Evolutionary conservation across 768 basidiomycete genomes (phyloP), one percentile per base, ranked within the genome.

Genomic region (Pleurotus cornucopiae): DNA sequence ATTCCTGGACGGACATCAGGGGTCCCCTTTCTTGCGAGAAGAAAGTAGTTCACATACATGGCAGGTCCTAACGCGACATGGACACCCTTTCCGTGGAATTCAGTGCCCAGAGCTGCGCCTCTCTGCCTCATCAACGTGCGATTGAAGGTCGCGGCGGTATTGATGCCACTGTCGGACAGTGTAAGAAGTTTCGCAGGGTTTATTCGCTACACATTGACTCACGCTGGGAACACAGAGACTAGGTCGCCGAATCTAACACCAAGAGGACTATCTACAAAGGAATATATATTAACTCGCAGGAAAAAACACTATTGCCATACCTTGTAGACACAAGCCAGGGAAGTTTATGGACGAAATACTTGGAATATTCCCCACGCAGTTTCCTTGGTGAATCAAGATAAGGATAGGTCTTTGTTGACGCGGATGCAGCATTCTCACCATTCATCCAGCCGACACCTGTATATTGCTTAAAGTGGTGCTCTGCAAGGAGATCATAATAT

Each of bases 1-100:
- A 59, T 78, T 79, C 76, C 76, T 79, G 57, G 3, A 44, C 43
- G 38, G 56, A 51, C 16, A 39, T 46, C 43, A 26, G 46, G 41
- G n/a, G 9, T n/a, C 18, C 39, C 5, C 23, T 25, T 41, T 11
- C 7, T 18, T 13, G 6, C 11, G 54, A 37, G n/a, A 18, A 11
- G 38, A 54, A 6, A 16, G 38, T 4, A 14, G 23, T 30, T 6
- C 6, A 66, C 72, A 6, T 56, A 76, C 77, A 80, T 81, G 69
- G 75, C 75, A 1, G 81, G 81, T 1, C 77, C 79, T 14, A 82
- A 69, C 6, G 71, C 76, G 49, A 81, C 76, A 66, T 86, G 65
- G 6, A 83, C 76, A 21, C 86, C 86, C 66, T 85, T 83, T 40
- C 77, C 81, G 45, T 72, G 73, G 69, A 82, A 82, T 63, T 88